Evolutionary conservation across 495 filamentous ascomycete genomes (phyloP), one percentile per base, ranked within the genome.

Genomic region (Penicillium roqueforti): DNA sequence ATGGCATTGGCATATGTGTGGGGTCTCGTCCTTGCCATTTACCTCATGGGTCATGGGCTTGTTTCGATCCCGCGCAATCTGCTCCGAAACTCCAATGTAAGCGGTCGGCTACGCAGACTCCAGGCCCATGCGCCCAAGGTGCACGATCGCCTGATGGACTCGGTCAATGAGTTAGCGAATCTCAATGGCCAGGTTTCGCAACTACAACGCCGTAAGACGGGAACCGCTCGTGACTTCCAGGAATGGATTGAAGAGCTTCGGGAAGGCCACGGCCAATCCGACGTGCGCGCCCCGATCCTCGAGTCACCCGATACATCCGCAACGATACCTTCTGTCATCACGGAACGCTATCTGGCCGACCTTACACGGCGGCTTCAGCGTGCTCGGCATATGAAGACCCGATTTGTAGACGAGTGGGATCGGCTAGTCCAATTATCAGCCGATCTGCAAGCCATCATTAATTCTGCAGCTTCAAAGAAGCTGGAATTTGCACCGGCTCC

Each of bases 1-100:
- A 93, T 98, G 85, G 93, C 93, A 20, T 75, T 97, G 49, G 91
- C 91, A 29, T 97, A 98, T 70, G 87, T 89, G 58, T 97, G 91
- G 87, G 90, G 91, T 56, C 76, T 98, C 59, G 74, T 90, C 3
- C 75, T 97, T 51, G 93, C 91, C 14, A 96, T 97, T 52, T 96
- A 92, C 63, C 79, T 98, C 19, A 97, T 98, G 93, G 93, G 93
- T 6, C 92, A 98, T 60, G 93, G 93, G 9, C 75, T 97, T 34
- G 93, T 98, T 38, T 86, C 93, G 11, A 87, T 97, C 42, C 93
- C 93, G 6, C 80, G 92, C 59, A 80, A 80, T 16, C 69, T 98
- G 1, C 85, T 91, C 64, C 82, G 84, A 41, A 87, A 87, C 61
- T 84, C 90, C 13, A 87, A 84, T 59, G 79, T 87, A 47, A 86